phyloP scores from a whole-genome alignment of 2,329 filamentous ascomycete genomes.

The Clonostachys sp. region DNA sequence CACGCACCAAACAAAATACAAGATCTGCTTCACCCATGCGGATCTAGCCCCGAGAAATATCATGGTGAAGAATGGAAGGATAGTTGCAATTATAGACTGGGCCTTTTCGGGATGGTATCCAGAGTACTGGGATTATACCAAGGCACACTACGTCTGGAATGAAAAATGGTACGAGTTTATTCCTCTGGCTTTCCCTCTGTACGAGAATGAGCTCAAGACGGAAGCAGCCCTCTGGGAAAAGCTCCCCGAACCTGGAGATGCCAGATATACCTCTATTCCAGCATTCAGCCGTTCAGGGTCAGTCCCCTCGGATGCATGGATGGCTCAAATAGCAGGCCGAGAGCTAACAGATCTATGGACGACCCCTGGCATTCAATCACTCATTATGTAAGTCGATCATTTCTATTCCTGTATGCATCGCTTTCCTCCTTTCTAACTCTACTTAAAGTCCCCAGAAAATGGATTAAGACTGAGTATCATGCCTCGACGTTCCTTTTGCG shows the following conservation, averaged over 20 bases:
- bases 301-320: no score
- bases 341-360: no score
- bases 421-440: no score
- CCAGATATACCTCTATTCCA: no score
- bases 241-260: constrained; percentile 11
- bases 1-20: constrained; percentile 6
- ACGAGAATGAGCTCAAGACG: constrained; percentile 14
- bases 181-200: constrained; percentile 9
- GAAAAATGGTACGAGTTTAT: constrained; percentile 13
- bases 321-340: no score
- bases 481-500: no score
- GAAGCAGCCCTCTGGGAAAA: constrained; percentile 12
- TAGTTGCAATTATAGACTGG: constrained; percentile 22
- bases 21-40: constrained; percentile 16
- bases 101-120: constrained; percentile 26
- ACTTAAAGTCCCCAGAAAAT: no score
- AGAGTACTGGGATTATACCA: constrained; percentile 24
- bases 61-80: constrained; percentile 13
- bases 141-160: constrained; percentile 13
- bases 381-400: no score
- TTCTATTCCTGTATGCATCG: no score
- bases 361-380: no score
- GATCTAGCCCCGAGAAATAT: constrained; percentile 18
- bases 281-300: no score
- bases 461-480: no score